A percentile compares a stretch with the other conserved stretches of the same genome.
Conservation (phyloP, 192 early-diverging fungal genomes). For the Dispira simplex region DNA sequence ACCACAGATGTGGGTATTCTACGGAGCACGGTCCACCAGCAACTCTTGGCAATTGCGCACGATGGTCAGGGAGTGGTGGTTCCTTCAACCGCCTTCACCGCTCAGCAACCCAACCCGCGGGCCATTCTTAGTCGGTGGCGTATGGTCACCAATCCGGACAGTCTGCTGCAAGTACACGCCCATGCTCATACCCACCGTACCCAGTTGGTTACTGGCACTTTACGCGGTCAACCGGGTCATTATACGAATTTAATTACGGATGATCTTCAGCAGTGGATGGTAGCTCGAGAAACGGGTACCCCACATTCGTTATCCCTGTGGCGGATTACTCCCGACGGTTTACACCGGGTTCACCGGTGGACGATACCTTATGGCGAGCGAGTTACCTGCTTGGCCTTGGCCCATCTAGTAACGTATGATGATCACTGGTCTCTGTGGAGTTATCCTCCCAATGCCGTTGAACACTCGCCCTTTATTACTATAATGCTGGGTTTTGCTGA, state of each 20-base stretch:
- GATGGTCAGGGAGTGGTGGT: neutral
- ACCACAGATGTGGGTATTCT: neutral
- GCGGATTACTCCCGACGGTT: neutral
- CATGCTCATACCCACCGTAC: neutral
- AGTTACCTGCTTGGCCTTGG: too few relatives aligned
- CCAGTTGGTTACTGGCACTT: neutral
- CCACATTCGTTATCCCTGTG: neutral
- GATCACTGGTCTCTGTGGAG: too few relatives aligned
- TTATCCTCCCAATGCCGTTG: too few relatives aligned
- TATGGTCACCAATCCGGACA: neutral
- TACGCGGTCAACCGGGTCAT: neutral
- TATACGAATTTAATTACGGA: neutral
- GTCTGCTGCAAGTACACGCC: neutral
- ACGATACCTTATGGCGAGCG: too few relatives aligned
- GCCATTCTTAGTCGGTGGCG: constrained; percentile 3
- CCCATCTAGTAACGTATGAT: too few relatives aligned
- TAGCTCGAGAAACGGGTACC: neutral
- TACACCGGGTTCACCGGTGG: too few relatives aligned
- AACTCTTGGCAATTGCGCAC: neutral
- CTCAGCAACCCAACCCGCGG: neutral
- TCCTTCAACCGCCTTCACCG: neutral
- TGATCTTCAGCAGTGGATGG: neutral
- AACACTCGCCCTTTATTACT: too few relatives aligned
- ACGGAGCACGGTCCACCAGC: neutral
- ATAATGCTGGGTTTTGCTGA: too few relatives aligned